Conservation (phyloP, 2,329 filamentous ascomycete genomes). For the Stemphylium beticola region DNA sequence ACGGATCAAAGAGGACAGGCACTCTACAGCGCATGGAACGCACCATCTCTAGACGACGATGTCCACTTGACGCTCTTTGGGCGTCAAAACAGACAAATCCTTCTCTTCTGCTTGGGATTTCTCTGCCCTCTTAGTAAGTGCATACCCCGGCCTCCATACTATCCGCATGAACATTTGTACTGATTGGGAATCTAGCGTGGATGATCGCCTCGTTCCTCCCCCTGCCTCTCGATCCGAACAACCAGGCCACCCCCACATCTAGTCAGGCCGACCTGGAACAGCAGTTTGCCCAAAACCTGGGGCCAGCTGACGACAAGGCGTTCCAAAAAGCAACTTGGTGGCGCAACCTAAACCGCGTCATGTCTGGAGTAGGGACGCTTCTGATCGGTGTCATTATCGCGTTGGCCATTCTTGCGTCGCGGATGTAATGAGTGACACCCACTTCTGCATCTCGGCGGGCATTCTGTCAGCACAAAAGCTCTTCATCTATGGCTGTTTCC, state of each 20-base stretch:
- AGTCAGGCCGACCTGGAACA: constrained; percentile 50
- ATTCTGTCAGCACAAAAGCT: constrained; percentile 3
- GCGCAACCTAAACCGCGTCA: constrained; percentile 67
- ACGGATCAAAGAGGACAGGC: constrained; percentile 54
- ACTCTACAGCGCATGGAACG: constrained; percentile 70
- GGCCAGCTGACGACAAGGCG: constrained; percentile 55
- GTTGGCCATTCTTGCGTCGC: constrained; percentile 46
- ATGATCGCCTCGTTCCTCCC: constrained; percentile 79
- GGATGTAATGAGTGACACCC: constrained; percentile 32
- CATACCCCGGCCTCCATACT: constrained; percentile 14
- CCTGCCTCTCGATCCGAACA: constrained; percentile 65
- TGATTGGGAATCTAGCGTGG: constrained; percentile 64
- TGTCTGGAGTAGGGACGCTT: constrained; percentile 63
- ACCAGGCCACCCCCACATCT: constrained; percentile 41
- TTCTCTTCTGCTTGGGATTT: constrained; percentile 78
- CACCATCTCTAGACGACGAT: constrained; percentile 72
- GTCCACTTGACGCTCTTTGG: constrained; percentile 66
- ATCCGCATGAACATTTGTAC: constrained; percentile 20
- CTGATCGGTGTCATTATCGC: constrained; percentile 59
- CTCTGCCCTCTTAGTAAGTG: constrained; percentile 67
- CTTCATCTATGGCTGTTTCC: not conserved
- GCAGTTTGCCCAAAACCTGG: constrained; percentile 53
- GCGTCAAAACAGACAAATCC: constrained; percentile 74
- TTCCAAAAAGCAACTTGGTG: constrained; percentile 69
- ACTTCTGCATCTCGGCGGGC: constrained; percentile 5